Evolutionary conservation across 345 rosid genomes (phyloP).

Genomic region (Brassica carinata): DNA sequence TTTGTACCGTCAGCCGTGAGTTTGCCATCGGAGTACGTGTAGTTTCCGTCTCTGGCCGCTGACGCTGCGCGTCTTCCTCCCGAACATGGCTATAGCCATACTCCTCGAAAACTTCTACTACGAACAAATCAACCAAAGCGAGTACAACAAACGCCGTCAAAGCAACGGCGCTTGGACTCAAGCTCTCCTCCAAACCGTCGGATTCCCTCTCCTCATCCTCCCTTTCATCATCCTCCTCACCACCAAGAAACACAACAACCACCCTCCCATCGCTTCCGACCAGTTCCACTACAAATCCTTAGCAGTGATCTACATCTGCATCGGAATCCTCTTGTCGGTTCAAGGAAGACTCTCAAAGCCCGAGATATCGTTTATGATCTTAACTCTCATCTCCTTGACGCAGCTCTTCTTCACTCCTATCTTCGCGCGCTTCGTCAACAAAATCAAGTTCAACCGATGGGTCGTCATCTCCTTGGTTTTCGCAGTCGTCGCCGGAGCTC

Average conservation of each 20-base stretch:
- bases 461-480: constrained; percentile 31
- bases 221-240: constrained; percentile 35
- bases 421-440: constrained; percentile 30
- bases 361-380: constrained; percentile 24
- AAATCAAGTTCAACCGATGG: constrained; percentile 37
- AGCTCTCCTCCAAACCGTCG: constrained; percentile 39
- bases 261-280: constrained; percentile 24
- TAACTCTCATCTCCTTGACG: constrained; percentile 37
- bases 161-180: constrained; percentile 43
- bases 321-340: constrained; percentile 27
- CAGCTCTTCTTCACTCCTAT: constrained; percentile 40
- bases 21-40: too few relatives aligned
- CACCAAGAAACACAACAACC: constrained; percentile 5
- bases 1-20: too few relatives aligned
- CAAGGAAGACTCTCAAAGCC: constrained; percentile 40
- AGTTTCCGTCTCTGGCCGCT: too few relatives aligned
- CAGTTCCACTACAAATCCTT: constrained; percentile 24
- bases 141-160: constrained; percentile 22
- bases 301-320: constrained; percentile 31
- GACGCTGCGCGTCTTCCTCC: too few relatives aligned
- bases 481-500: constrained; percentile 42
- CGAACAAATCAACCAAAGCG: constrained; percentile 26
- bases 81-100: too few relatives aligned
- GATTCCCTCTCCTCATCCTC: constrained; percentile 40
- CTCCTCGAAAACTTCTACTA: constrained; percentile 41